Conservation (phyloP, 2,329 filamentous ascomycete species). For the Xylaria sp. region DNA sequence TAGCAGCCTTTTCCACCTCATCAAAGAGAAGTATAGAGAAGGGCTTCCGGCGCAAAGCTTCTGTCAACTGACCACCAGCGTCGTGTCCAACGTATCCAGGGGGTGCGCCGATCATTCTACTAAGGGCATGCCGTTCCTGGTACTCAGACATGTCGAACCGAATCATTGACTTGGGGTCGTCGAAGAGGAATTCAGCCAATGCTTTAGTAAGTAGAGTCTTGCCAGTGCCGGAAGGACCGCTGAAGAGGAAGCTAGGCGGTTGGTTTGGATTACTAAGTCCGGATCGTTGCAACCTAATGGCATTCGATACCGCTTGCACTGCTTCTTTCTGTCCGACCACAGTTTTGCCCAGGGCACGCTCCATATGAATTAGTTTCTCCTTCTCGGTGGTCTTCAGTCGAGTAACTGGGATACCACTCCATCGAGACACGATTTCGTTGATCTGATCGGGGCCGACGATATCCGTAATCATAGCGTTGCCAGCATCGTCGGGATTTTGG, state of each 20-base stretch:
- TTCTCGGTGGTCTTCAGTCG: slow-evolving; percentile 94
- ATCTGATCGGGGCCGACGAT: slow-evolving; percentile 96
- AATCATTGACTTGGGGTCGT: slow-evolving; percentile 97
- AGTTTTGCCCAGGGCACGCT: slow-evolving; percentile 79
- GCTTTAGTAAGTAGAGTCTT: slow-evolving; percentile 98
- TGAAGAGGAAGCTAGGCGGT: slow-evolving; percentile 97
- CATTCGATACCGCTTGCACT: slow-evolving; percentile 90
- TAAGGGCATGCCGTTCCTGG: slow-evolving; percentile 93
- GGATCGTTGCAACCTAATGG: slow-evolving; percentile 92
- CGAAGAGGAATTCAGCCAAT: slow-evolving; percentile 95
- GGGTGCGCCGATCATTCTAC: slow-evolving; percentile 96
- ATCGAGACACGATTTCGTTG: slow-evolving; percentile 95
- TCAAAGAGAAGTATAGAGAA: slow-evolving; percentile 99
- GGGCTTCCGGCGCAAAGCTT: slow-evolving; percentile 88
- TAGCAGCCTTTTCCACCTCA: slow-evolving; percentile 97
- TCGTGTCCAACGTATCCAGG: slow-evolving; percentile 98
- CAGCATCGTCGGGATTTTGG: slow-evolving; percentile 52
- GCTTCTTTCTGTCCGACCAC: slow-evolving; percentile 96
- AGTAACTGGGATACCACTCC: slow-evolving; percentile 98
- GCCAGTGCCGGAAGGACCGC: slow-evolving; percentile 95
- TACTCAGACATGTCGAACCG: slow-evolving; percentile 99
- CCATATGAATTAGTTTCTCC: slow-evolving; percentile 98
- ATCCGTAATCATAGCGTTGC: slow-evolving; percentile 83
- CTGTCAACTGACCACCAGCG: slow-evolving; percentile 92
- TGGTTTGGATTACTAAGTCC: slow-evolving; percentile 95